Conservation (phyloP, 495 filamentous ascomycete species). For the Trichoderma gamsii region DNA sequence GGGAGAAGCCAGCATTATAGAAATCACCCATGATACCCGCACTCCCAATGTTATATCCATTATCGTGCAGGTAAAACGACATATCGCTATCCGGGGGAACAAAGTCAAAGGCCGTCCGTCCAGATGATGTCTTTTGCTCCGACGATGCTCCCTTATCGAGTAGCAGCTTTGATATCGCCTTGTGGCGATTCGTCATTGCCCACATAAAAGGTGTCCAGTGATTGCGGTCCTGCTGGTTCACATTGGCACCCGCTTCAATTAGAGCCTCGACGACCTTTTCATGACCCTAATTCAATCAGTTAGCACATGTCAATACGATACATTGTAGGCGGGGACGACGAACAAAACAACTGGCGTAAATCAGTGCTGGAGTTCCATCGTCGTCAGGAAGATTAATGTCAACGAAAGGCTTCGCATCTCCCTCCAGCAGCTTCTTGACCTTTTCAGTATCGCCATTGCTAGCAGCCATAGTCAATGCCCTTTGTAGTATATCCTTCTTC, state of each 20-base stretch:
- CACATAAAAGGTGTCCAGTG: constrained; percentile 99
- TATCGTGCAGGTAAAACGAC: constrained; percentile 87
- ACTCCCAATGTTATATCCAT: constrained; percentile 83
- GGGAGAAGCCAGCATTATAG: constrained; percentile 85
- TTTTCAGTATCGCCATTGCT: constrained; percentile 91
- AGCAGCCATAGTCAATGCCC: constrained; percentile 86
- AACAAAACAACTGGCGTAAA: constrained; percentile 99
- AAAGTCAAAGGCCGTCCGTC: constrained; percentile 95
- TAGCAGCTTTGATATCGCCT: constrained; percentile 84
- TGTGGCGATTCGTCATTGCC: constrained; percentile 98
- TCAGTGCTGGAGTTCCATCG: constrained; percentile 88
- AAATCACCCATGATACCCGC: constrained; percentile 91
- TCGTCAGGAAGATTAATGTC: constrained; percentile 90
- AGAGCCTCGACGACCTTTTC: constrained; percentile 81
- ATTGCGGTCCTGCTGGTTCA: constrained; percentile 91
- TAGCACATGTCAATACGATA: constrained; percentile 15
- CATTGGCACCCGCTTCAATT: constrained; percentile 78
- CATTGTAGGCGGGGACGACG: constrained; percentile 39
- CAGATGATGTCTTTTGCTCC: constrained; percentile 87
- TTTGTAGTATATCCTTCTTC: constrained; percentile 77
- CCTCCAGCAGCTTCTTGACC: constrained; percentile 67
- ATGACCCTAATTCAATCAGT: constrained; percentile 60
- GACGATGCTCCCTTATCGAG: constrained; percentile 92
- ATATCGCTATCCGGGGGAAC: constrained; percentile 92
- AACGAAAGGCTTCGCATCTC: constrained; percentile 67